phyloP scores from a whole-genome alignment of 139 green algal genomes.

The Coccomyxa sp. region DNA sequence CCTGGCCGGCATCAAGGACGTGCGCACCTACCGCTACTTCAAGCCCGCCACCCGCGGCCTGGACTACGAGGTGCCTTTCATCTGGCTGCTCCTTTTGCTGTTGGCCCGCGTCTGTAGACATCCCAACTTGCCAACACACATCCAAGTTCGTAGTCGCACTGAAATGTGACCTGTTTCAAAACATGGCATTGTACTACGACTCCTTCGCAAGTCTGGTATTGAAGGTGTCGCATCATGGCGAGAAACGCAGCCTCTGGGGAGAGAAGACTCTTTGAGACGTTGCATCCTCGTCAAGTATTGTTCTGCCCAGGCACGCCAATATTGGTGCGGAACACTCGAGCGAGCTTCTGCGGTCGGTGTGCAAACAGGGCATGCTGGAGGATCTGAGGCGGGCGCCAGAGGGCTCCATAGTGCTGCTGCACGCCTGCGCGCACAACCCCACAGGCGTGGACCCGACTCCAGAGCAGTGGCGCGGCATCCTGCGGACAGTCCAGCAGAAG shows the following conservation, averaged over 20 bases:
- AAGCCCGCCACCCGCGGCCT: constrained; percentile 75
- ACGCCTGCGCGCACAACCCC: constrained; percentile 93
- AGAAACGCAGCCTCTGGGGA: too few species aligned
- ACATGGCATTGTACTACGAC: not conserved
- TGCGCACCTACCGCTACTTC: constrained; percentile 74
- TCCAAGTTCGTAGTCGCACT: too few species aligned
- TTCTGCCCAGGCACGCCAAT: too few species aligned
- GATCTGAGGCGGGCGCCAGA: constrained; percentile 84
- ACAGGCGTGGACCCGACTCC: constrained; percentile 80
- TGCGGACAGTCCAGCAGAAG: constrained; percentile 57
- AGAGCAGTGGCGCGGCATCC: constrained; percentile 78
- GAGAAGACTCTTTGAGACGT: too few species aligned
- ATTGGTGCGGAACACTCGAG: too few species aligned
- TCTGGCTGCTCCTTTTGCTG: too few species aligned
- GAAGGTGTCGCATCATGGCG: too few species aligned
- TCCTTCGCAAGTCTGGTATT: too few species aligned
- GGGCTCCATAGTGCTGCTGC: constrained; percentile 84
- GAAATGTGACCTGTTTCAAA: not conserved
- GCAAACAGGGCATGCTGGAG: constrained; percentile 78
- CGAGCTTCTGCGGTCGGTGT: not conserved
- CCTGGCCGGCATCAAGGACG: constrained; percentile 45
- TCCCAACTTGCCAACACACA: not conserved
- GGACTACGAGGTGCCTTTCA: constrained; percentile 67
- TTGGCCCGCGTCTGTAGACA: not conserved
- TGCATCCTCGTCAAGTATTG: too few species aligned